A percentile compares a stretch with the other conserved stretches of the same genome.
Conservation (phyloP, 345 rosid genomes). For the Citrus sp. region DNA sequence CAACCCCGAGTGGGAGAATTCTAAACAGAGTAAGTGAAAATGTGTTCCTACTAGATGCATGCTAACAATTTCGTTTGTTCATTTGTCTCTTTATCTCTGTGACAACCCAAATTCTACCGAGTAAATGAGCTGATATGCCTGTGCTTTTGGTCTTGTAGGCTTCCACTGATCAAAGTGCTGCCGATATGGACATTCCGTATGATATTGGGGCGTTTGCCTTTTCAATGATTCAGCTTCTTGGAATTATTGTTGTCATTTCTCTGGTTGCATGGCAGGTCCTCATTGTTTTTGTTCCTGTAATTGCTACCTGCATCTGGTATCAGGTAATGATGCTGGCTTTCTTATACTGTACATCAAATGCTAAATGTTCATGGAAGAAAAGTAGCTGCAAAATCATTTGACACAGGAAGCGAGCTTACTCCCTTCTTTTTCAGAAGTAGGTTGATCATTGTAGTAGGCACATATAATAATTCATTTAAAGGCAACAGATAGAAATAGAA, state of each 20-base stretch:
- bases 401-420: background rate
- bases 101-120: background rate
- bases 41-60: background rate
- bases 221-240: slow-evolving; percentile 48
- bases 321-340: slow-evolving; percentile 32
- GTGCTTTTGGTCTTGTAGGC: slow-evolving; percentile 32
- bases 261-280: slow-evolving; percentile 68
- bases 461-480: background rate
- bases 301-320: slow-evolving; percentile 53
- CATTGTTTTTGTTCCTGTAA: slow-evolving; percentile 49
- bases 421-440: too few species aligned
- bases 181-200: slow-evolving; percentile 48
- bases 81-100: background rate
- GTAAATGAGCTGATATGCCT: background rate
- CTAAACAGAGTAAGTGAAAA: slow-evolving; percentile 42
- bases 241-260: slow-evolving; percentile 55
- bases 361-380: too few species aligned
- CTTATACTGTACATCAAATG: too few species aligned
- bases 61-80: background rate
- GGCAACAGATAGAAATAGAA: too few species aligned
- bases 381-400: background rate
- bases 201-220: slow-evolving; percentile 43
- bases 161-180: slow-evolving; percentile 75
- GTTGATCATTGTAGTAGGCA: background rate
- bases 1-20: slow-evolving; percentile 69